phyloP scores from a whole-genome alignment of 2,329 filamentous ascomycete genomes.

The Epicoccum nigrum region DNA sequence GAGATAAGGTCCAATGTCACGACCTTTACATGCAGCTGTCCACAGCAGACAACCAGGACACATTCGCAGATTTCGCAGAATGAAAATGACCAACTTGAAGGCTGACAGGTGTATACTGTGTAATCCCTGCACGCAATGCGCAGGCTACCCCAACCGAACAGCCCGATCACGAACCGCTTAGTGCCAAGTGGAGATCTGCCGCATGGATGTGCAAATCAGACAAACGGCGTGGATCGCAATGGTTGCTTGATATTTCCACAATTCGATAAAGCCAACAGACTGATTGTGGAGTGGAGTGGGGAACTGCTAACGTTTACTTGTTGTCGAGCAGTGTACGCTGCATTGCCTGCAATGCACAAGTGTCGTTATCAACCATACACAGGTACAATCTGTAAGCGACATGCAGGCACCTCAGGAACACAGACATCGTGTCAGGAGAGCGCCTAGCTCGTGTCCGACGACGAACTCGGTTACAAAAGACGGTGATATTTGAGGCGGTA shows the following conservation, averaged over 20 bases:
- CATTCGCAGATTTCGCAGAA: neutral
- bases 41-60: no score
- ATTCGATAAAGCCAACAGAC: neutral
- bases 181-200: constrained; percentile 1
- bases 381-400: no score
- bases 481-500: neutral
- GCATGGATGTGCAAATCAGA: constrained; percentile 17
- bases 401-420: neutral
- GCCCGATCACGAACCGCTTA: constrained; percentile 9
- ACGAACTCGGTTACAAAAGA: neutral
- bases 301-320: no score
- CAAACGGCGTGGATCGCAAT: constrained; percentile 3
- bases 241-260: neutral
- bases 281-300: no score
- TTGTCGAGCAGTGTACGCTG: no score
- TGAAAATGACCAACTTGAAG: neutral
- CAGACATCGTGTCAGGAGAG: neutral
- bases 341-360: no score
- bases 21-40: neutral
- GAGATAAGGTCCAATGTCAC: no score
- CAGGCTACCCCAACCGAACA: constrained; percentile 15
- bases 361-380: no score
- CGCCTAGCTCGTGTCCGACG: neutral
- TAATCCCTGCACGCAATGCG: constrained; percentile 4
- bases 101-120: neutral